Base-by-base conservation (phyloP, 1,284 basidiomycete genomes). In the Sanghuangporus weigelae region DNA sequence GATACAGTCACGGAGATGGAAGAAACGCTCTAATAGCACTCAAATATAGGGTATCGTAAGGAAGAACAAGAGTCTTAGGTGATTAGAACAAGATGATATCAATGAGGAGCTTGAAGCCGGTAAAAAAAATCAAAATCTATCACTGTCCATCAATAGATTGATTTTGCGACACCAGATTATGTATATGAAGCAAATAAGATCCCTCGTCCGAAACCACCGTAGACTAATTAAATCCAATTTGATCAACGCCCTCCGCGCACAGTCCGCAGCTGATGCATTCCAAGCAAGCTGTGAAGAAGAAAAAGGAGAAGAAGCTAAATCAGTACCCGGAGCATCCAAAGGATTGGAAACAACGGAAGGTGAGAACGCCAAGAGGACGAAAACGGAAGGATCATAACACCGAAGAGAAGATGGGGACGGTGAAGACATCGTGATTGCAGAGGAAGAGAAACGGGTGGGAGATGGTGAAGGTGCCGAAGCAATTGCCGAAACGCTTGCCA, bases 251-350 rank as follows among this genome's bases (percentile, higher is more conserved):
- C 63, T 80, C 82, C 10, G 76, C 81, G 68, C 83, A 84, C 38
- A 84, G 69, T 11, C 83, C 82, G 64, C 83, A 84, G 40, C 80
- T 79, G 64, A 84, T 77, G 67, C 83, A 84, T 66, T 84, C 80
- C 64, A 84, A 69, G 63, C 82, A 84, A 7, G 76, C 82, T 83
- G 61, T 54, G 39, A 48, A 65, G 55, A 31, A 49, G 50, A 31
- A 50, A 50, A n/a, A 50, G n/a, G 19, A 50, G 21, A 51, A 23
- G 21, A 58, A 19, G 38, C 16, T 39, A 21, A 35, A 55, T 36
- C 46, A 38, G 64, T 12, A 48, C 12, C 7, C 19, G 21, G 14
- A 50, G 48, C 16, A 49, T 11, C 10, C 10, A 26, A 8, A 1
- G 50, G 14, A 4, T 6, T 12, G n/a, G 19, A 26, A 6, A 51